These are phyloP conservation scores for Pichia sp. DNA, from an alignment of 1,139 yeast species.

Conservation along the genomic window DNA sequence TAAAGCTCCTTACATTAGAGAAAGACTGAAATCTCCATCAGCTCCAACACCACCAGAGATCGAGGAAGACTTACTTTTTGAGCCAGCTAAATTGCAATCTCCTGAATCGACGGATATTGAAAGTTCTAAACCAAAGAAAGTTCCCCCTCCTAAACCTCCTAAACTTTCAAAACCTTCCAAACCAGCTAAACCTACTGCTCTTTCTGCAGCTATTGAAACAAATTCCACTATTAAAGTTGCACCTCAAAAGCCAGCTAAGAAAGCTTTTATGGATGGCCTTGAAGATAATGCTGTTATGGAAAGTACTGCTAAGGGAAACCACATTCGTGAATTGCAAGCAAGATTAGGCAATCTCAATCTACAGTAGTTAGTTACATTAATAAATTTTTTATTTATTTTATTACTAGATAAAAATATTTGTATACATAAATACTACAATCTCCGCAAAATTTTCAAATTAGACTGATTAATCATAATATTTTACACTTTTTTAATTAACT, in stretches of 20 bases:
- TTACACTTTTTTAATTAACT: no score
- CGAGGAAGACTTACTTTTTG: no score
- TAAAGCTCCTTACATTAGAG: neutral
- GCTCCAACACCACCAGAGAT: neutral
- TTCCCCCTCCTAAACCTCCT: constrained; percentile 1
- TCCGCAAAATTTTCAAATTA: neutral
- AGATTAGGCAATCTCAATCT: constrained; percentile 23
- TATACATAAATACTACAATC: no score
- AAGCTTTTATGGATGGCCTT: neutral
- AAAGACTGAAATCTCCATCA: constrained; percentile 3
- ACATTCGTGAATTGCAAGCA: constrained; percentile 27
- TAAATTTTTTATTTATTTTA: no score
- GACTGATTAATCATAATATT: no score
- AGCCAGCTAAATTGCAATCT: no score
- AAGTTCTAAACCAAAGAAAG: neutral
- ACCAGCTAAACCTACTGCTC: neutral
- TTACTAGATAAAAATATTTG: no score
- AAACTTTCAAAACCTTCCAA: neutral
- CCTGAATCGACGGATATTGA: no score
- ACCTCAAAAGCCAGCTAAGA: constrained; percentile 31
- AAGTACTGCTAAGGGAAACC: constrained; percentile 22
- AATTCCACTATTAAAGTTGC: constrained; percentile 17
- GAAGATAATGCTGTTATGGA: neutral
- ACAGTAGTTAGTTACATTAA: neutral
- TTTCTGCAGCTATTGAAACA: neutral